Base-by-base conservation (phyloP, 805 yeast species). In the Ogataea thermomethanolica region DNA sequence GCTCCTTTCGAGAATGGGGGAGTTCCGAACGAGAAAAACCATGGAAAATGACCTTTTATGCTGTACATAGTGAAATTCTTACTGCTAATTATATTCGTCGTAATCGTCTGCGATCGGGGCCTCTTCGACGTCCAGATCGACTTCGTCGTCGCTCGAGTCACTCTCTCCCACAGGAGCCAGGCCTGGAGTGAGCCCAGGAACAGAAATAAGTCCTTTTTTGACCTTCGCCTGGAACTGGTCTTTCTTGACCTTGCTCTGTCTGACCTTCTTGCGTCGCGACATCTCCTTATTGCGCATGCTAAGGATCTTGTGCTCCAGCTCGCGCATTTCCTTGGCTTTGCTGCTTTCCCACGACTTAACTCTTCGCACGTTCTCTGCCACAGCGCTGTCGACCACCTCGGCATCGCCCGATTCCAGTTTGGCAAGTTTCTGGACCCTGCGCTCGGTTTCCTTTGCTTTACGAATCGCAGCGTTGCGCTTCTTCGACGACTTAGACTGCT, bases 1-100 rank as follows among this genome's bases (percentile, higher is more conserved):
- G 91, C 91, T 21, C 96, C 96, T 1, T 89, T 89, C 53, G 86
- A 80, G 48, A 73, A 75, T 27, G 87, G 84, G 7, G 88, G 87
- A 1, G 61, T 64, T 12, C 64, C 67, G 9, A 25, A 44, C 10
- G 44, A 40, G 12, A 40, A 46, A 34, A 24, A 38, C 15, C 38
- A 35, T 23, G 37, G 40, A 26, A 37, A 43, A 34, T 34, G 21
- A 35, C 31, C 11, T n/a, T 29, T 10, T 4, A 22, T 33, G 15
- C 20, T 44, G 45, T 44, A 44, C 41, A 40, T 46, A 40, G 29
- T 17, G 12, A 29, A 7, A 14, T 15, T 17, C 29, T 29, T 11
- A 12, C 25, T 20, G 9, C 32, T 38, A 61, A 38, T 55, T 53
- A 29, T 50, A 60, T 13, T 54, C 55, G 29, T 61, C 65, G 44